Evolutionary conservation across 2,329 filamentous ascomycete species (phyloP), one percentile per base, ranked within the genome.

Genomic region (Cryphonectria nitschkei): DNA sequence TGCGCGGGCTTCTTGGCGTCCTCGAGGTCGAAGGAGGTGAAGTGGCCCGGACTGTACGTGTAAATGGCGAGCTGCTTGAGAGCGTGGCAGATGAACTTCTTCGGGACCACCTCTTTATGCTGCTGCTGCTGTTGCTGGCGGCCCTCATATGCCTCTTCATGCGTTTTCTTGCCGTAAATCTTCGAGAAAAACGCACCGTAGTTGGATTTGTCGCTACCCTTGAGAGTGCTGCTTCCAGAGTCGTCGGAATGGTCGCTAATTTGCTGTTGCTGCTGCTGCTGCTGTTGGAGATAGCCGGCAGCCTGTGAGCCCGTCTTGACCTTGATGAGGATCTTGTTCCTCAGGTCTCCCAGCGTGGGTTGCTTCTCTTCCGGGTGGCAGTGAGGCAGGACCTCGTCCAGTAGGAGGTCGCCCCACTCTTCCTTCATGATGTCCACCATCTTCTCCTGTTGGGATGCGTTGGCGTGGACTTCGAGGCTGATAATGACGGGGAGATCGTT

Each of bases 361-460:
- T 95, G 87, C 7, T 83, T 82, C 69, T 86, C 83, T 19, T 80
- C 82, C 0, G 89, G 84, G 78, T 88, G 79, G 74, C 83, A 82
- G 75, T 84, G 80, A 6, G 86, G 84, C 22, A 82, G 85, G 50
- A 82, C 82, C 65, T 82, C 76, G 37, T 93, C 90, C 9, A 97
- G 84, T 13, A 98, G 85, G 76, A 92, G 82, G 0, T 88, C 90
- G 52, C 86, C 87, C 94, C 95, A 98, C 74, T 93, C 92, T 74
- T 97, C 90, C 74, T 90, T 90, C 92, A 99, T 98, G 74, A 98
- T 97, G 70, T 93, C 88, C 9, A 97, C 95, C 93, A 98, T 98
- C 65, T 92, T 87, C 74, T 93, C 90, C 80, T 99, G 95, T 80
- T 98, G 95, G 65, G 92, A 89, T 1, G 86, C 83, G 73, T 91